Percentiles rank a stretch among this genome's conserved stretches.
Conservation (phyloP, 106 monocot genomes). For the Dendrobium huoshanense region DNA sequence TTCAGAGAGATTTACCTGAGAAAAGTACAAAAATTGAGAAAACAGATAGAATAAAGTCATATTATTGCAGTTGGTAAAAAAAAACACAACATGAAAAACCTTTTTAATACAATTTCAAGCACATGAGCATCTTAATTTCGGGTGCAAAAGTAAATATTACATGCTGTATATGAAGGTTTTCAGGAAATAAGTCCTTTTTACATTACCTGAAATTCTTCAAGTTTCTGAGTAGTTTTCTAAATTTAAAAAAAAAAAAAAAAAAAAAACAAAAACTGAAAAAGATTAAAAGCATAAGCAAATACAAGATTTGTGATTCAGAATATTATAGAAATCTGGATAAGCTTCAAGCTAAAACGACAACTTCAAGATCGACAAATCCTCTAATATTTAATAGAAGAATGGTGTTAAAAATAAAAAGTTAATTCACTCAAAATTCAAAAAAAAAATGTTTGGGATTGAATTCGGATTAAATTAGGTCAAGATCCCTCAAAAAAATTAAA, state of each 20-base stretch:
- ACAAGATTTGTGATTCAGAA: neutral
- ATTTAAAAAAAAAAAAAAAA: neutral
- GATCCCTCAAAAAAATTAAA: too few species aligned
- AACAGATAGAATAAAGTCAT: neutral
- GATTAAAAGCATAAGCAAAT: neutral
- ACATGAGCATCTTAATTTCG: neutral
- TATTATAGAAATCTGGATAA: neutral
- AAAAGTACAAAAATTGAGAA: neutral
- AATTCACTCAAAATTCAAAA: neutral
- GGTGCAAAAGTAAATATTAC: neutral
- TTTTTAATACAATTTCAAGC: neutral
- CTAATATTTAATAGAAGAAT: neutral
- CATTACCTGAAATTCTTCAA: neutral
- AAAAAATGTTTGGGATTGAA: neutral
- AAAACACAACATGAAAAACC: neutral
- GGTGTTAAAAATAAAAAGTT: neutral
- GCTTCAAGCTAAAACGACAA: neutral
- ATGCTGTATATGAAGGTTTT: neutral
- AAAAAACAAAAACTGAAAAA: too few species aligned
- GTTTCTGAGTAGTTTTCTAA: neutral
- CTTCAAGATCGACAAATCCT: neutral
- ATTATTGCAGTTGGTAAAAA: neutral
- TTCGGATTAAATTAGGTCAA: too few species aligned
- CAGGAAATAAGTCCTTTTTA: neutral
- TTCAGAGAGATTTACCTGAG: conserved; percentile 6